Evolutionary conservation across 306 rosid species (phyloP).

Genomic region (Vicia sativa): DNA sequence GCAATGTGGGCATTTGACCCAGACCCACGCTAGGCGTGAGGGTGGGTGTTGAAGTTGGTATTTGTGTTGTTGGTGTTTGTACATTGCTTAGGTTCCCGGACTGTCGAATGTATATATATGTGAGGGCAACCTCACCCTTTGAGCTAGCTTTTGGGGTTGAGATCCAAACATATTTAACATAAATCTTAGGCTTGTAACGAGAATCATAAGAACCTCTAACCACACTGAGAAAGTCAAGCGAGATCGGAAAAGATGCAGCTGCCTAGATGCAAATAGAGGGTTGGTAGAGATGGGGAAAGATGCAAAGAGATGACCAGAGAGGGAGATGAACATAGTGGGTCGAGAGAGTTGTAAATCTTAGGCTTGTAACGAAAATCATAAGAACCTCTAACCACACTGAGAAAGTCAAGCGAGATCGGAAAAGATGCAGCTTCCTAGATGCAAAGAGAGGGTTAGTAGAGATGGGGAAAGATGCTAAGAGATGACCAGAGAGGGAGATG

Average conservation of each 20-base stretch:
- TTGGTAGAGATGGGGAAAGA: neutral
- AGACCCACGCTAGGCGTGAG: too few relatives aligned
- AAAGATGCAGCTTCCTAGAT: too few relatives aligned
- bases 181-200: neutral
- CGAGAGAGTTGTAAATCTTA: neutral
- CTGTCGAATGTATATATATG: too few relatives aligned
- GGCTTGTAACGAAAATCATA: neutral
- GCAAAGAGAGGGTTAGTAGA: neutral
- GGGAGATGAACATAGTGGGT: too few relatives aligned
- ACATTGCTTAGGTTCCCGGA: too few relatives aligned
- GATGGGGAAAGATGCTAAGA: neutral
- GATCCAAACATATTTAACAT: too few relatives aligned
- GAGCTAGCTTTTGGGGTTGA: too few relatives aligned
- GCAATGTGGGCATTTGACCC: too few relatives aligned
- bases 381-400: neutral
- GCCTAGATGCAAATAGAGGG: neutral
- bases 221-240: neutral
- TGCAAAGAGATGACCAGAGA: neutral
- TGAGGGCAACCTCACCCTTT: too few relatives aligned
- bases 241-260: too few relatives aligned
- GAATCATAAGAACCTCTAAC: neutral
- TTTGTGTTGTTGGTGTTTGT: too few relatives aligned
- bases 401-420: neutral
- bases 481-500: neutral
- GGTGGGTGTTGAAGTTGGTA: too few relatives aligned